Conservation (phyloP, 257 asterid species). For the Striga asiatica region DNA sequence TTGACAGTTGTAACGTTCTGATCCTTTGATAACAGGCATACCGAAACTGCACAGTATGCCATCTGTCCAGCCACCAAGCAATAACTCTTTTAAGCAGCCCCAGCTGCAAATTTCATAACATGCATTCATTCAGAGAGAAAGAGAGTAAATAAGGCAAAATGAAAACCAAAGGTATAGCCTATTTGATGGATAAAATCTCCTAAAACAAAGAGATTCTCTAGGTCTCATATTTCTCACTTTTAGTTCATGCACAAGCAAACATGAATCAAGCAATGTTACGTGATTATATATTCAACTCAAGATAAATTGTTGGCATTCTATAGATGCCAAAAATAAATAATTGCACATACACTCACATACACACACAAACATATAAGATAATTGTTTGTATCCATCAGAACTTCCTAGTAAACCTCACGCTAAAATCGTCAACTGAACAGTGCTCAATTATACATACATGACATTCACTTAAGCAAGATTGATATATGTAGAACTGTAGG, state of each 20-base stretch:
- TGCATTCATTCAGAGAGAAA: no score
- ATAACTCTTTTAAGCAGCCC: slow-evolving; percentile 69
- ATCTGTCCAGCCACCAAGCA: slow-evolving; percentile 75
- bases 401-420: neutral
- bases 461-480: no score
- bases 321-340: no score
- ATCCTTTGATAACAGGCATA: slow-evolving; percentile 62
- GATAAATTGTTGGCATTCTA: no score
- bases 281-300: neutral
- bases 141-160: no score
- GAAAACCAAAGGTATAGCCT: no score
- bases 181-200: no score
- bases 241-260: neutral
- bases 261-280: neutral
- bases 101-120: slow-evolving; percentile 38
- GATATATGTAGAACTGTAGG: neutral
- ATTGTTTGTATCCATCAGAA: no score
- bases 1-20: slow-evolving; percentile 76
- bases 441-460: no score
- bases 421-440: slow-evolving; percentile 4
- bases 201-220: no score
- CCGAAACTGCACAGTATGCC: slow-evolving; percentile 69
- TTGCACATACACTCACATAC: no score
- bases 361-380: no score
- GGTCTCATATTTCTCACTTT: neutral